These are phyloP conservation scores for Fusarium odoratissimum DNA, from an alignment of 2,329 filamentous ascomycete genomes.

Conservation along the genomic window DNA sequence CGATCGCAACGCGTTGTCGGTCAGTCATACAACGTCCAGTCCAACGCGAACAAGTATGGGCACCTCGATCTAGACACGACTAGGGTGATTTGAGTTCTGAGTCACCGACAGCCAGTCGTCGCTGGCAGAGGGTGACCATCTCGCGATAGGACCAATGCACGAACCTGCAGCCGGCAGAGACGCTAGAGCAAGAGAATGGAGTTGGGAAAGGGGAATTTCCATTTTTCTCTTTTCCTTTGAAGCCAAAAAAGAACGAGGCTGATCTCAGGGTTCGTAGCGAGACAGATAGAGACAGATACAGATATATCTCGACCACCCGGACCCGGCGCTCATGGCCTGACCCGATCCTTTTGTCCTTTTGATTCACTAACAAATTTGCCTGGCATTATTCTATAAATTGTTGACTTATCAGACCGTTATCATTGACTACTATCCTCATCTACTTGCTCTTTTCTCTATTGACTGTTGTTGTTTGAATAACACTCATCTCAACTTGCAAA, in stretches of 20 bases:
- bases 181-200: constrained; percentile 14
- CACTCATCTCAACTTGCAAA: constrained; percentile 6
- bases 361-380: constrained; percentile 18
- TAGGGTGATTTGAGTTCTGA: constrained; percentile 36
- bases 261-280: constrained; percentile 15
- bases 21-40: constrained; percentile 35
- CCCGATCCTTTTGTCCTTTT: constrained; percentile 16
- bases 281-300: constrained; percentile 44
- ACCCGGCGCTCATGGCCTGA: constrained; percentile 30
- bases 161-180: constrained; percentile 25
- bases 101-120: constrained; percentile 46
- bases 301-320: constrained; percentile 45
- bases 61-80: constrained; percentile 18
- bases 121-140: constrained; percentile 24
- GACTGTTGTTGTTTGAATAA: constrained; percentile 6
- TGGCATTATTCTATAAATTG: constrained; percentile 7
- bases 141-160: constrained; percentile 43
- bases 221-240: constrained; percentile 1
- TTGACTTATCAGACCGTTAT: not conserved
- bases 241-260: constrained; percentile 28
- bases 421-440: constrained; percentile 1
- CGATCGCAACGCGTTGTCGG: constrained; percentile 40
- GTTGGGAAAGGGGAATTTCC: constrained; percentile 7
- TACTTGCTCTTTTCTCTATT: constrained; percentile 21
- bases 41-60: constrained; percentile 6